Base-by-base conservation (phyloP, 768 basidiomycete genomes). In the Tricholoma hemisulphureum region DNA sequence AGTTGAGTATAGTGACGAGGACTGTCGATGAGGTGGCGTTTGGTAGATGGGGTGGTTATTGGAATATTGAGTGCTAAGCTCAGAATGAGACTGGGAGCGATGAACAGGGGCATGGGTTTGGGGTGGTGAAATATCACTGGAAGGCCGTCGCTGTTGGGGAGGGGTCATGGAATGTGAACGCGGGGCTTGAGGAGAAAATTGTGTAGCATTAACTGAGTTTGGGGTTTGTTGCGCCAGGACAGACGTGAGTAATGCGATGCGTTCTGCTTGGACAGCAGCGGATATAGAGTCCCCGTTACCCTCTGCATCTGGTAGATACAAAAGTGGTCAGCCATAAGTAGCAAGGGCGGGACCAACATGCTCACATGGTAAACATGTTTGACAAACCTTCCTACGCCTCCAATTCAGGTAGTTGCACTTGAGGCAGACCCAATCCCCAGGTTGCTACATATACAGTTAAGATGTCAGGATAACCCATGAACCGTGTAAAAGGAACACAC, bases 351-450 rank as follows among this genome's bases (percentile, higher is more conserved):
- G 23, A 52, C 54, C 57, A 58, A 58, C 39, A 21, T 58, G 80
- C 87, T 61, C 65, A 91, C 89, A 93, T 49, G 91, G 91, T 59
- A 84, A 83, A 72, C 91, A 93, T 9, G 89, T 92, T 78, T 93
- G 91, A 74, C 91, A 94, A 58, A 94, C 92, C 72, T 93, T 93
- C 55, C 91, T 77, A 57, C 91, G 75, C 62, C 91, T 80, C 91
- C 91, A 94, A 69, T 94, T 94, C 62, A 92, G 72, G 73, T 94
- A 93, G 66, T 89, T 88, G 71, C 92, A 94, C 68, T 88, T 90
- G 61, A 79, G 77, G 72, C 91, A 94, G 56, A 91, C 80, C 91
- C 88, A 89, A 74, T 89, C 88, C 16, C 87, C 87, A 6, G 87
- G 87, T 77, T 89, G 87, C 80, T 82, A 63, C n/a, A n/a, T 54